Evolutionary conservation across 176 grass and related monocot genomes (phyloP).

Genomic region (Carex cristatella): DNA sequence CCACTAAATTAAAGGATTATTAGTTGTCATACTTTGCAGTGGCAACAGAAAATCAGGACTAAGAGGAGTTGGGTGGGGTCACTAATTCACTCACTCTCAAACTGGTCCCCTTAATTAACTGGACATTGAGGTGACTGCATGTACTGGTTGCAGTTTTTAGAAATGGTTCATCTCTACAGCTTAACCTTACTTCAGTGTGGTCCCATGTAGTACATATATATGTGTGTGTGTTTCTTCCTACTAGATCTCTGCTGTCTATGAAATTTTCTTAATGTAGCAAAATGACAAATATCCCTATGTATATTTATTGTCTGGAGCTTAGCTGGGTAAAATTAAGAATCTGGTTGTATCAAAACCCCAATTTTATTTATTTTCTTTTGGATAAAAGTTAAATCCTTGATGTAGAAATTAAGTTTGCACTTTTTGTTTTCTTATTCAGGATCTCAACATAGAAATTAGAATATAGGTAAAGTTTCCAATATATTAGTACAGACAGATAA

Average conservation of each 20-base stretch:
- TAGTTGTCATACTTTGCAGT: background rate
- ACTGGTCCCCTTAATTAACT: slow-evolving; percentile 9
- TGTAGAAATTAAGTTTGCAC: background rate
- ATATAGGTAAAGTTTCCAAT: background rate
- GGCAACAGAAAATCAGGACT: background rate
- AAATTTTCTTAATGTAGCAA: slow-evolving; percentile 4
- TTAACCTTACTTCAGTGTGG: slow-evolving; percentile 18
- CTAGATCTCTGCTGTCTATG: slow-evolving; percentile 11
- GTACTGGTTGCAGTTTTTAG: slow-evolving; percentile 7
- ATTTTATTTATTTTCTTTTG: background rate
- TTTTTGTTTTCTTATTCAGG: background rate
- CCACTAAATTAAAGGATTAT: background rate
- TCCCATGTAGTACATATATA: background rate
- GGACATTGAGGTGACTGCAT: background rate
- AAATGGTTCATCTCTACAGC: background rate
- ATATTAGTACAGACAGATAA: background rate
- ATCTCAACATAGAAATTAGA: background rate
- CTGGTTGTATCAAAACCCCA: background rate
- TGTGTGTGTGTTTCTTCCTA: background rate
- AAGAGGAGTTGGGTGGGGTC: background rate
- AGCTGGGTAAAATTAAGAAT: background rate
- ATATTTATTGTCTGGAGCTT: background rate
- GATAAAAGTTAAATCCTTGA: background rate
- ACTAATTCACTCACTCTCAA: background rate
- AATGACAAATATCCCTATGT: background rate